Conservation (phyloP, 805 yeast species). For the Yarrowia sp. region DNA sequence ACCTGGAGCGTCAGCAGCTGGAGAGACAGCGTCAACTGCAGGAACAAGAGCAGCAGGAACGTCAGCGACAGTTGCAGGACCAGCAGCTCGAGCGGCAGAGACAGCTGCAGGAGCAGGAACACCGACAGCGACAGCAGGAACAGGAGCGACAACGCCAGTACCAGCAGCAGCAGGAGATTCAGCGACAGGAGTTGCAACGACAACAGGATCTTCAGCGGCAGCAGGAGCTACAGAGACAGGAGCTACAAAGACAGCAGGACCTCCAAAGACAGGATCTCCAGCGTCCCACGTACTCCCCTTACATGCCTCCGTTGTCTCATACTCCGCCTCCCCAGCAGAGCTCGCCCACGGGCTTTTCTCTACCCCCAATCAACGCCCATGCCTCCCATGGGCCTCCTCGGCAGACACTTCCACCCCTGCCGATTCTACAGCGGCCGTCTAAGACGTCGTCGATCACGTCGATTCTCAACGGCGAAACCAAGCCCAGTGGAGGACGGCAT, state of each 20-base stretch:
- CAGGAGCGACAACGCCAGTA: conserved; percentile 1
- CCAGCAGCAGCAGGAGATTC: conserved; percentile 24
- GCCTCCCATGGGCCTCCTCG: conserved; percentile 1
- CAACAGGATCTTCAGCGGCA: conserved; percentile 6
- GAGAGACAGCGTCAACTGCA: conserved; percentile 7
- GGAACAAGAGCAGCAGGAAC: conserved; percentile 14
- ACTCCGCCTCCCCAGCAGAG: conserved; percentile 29
- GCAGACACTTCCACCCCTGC: conserved; percentile 22
- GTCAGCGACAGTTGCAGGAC: conserved; percentile 3
- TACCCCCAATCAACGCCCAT: conserved; percentile 33
- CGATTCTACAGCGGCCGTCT: conserved; percentile 29
- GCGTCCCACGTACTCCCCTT: conserved; percentile 12
- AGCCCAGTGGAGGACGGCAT: conserved; percentile 17
- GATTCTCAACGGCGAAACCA: conserved; percentile 35
- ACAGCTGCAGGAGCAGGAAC: conserved; percentile 15
- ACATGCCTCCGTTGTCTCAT: conserved; percentile 31
- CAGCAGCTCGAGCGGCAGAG: conserved; percentile 4
- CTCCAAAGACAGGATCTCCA: conserved; percentile 12
- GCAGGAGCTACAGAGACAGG: conserved; percentile 5
- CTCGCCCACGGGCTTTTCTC: conserved; percentile 16
- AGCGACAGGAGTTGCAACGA: background rate
- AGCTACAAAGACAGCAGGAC: conserved; percentile 9
- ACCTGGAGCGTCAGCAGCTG: conserved; percentile 11
- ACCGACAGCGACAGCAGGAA: conserved; percentile 9
- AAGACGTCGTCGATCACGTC: conserved; percentile 37